Evolutionary conservation across 805 yeast species (phyloP), one percentile per base, ranked within the genome.

Genomic region (Zygoascus tannicola): DNA sequence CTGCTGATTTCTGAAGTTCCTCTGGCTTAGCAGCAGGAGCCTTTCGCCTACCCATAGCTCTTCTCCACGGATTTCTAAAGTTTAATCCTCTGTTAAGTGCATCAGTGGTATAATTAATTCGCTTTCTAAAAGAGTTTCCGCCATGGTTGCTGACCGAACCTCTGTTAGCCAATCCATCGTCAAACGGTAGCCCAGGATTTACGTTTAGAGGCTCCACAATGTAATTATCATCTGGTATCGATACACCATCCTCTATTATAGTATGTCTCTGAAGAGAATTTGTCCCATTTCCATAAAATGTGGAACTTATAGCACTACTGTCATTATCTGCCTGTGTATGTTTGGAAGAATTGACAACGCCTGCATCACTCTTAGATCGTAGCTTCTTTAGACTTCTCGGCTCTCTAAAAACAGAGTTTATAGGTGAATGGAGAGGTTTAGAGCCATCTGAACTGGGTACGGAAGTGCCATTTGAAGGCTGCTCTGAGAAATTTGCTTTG

Each of bases 1-100:
- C 64, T 18, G 62, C 45, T 0, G 60, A 54, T 38, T 56, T 57
- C 30, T 62, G 48, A 32, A 53, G 50, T 21, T 56, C 59, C 32
- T 47, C 54, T 12, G 59, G 47, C 35, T 47, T 45, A 26, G 42
- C 46, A 38, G 43, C 48, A 23, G 32, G 26, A 28, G 43, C 44
- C 21, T 28, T 34, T 18, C 22, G 22, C 8, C 32, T 26, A 3
- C 30, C 22, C 21, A 37, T 32, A 22, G 45, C 37, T n/a, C 41
- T 46, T 36, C 40, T 40, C 18, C 49, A 41, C 20, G 49, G 38
- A 32, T 51, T 49, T 37, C 40, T 41, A 21, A 50, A 42, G 35
- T 50, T 52, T 22, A 40, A 30, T 38, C 21, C 22, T 20, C 22
- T 40, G 15, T 32, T 4, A 18, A 40, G 18, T 10, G 37, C 28